phyloP scores from a whole-genome alignment of 2,329 filamentous ascomycete genomes.

The Colletotrichum cuscutae region DNA sequence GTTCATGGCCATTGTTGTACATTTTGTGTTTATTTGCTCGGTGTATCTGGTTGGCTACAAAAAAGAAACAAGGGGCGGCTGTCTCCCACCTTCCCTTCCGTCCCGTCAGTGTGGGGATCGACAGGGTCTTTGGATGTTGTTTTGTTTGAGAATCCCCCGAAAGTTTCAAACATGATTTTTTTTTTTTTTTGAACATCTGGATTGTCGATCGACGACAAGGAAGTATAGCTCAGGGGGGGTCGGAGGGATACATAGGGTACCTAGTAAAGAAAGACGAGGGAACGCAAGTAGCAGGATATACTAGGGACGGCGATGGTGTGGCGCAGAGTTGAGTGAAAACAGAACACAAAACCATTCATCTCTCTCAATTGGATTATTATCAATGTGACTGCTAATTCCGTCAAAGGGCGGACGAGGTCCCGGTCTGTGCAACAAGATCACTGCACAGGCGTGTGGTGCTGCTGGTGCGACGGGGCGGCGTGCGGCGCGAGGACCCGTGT shows the following conservation, averaged over 20 bases:
- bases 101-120: background rate
- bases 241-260: background rate
- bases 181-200: background rate
- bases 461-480: background rate
- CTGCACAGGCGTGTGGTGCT: background rate
- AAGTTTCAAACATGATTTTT: background rate
- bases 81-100: background rate
- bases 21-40: background rate
- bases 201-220: background rate
- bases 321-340: background rate
- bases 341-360: background rate
- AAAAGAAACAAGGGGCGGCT: background rate
- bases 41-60: no score
- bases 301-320: background rate
- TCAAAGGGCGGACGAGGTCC: background rate
- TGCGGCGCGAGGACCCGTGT: background rate
- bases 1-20: background rate
- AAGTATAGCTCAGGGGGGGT: background rate
- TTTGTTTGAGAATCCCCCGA: background rate
- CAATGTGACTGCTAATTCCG: background rate
- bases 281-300: background rate
- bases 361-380: background rate
- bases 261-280: background rate
- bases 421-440: background rate
- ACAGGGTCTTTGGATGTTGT: background rate